These are phyloP conservation scores for Neospermospora avenae DNA, from an alignment of 2,329 filamentous ascomycete genomes.

Conservation along the genomic window DNA sequence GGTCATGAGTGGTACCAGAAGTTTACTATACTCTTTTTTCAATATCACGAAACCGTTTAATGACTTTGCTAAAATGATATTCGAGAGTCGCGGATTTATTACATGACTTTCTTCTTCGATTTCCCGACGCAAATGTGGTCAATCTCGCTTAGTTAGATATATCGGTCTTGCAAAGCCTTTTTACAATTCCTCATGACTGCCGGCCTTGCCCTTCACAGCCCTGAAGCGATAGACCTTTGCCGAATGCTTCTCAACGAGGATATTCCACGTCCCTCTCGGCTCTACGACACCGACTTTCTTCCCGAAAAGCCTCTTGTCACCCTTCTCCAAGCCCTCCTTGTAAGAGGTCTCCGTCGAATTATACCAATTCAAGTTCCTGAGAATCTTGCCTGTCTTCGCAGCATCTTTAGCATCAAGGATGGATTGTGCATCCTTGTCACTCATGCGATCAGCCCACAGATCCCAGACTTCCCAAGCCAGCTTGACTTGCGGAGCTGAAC, in stretches of 20 bases:
- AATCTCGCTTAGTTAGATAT: too few relatives aligned
- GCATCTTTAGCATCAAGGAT: conserved; percentile 39
- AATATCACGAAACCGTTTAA: too few relatives aligned
- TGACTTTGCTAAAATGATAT: too few relatives aligned
- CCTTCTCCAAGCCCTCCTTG: conserved; percentile 41
- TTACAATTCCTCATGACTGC: background rate
- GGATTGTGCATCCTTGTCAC: conserved; percentile 38
- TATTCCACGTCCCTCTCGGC: conserved; percentile 39
- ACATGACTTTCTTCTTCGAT: too few relatives aligned
- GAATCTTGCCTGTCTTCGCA: background rate
- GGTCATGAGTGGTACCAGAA: too few relatives aligned
- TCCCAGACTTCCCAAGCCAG: conserved; percentile 49
- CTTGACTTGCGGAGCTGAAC: conserved; percentile 39
- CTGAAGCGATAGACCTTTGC: conserved; percentile 37
- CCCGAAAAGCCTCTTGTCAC: conserved; percentile 44
- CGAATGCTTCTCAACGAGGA: conserved; percentile 44
- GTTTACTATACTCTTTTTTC: too few relatives aligned
- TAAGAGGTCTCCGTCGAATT: conserved; percentile 46
- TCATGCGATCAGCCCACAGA: conserved; percentile 51
- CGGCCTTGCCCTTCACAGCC: background rate
- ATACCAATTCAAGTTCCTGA: conserved; percentile 35
- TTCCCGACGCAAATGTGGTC: too few relatives aligned
- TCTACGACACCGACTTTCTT: conserved; percentile 40
- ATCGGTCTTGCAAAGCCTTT: background rate
- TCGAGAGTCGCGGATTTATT: too few relatives aligned